phyloP scores from a whole-genome alignment of 2,329 filamentous ascomycete genomes.

The Fusarium denticulatum region DNA sequence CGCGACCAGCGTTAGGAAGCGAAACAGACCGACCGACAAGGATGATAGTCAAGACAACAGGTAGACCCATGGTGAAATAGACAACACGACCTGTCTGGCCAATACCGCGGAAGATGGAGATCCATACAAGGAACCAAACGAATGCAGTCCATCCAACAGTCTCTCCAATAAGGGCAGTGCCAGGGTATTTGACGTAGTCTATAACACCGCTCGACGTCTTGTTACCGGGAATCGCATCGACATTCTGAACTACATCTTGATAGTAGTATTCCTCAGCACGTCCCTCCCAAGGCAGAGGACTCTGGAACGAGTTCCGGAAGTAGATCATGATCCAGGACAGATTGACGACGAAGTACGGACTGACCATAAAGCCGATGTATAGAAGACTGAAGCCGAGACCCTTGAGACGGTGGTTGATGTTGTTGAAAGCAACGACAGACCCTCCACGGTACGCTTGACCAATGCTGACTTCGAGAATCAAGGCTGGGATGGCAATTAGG shows the following conservation, averaged over 20 bases:
- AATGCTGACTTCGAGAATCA: slow-evolving; percentile 72
- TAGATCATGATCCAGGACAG: slow-evolving; percentile 69
- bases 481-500: slow-evolving; percentile 64
- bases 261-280: slow-evolving; percentile 63
- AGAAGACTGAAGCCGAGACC: slow-evolving; percentile 63
- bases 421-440: slow-evolving; percentile 64
- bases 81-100: slow-evolving; percentile 67
- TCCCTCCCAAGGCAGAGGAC: slow-evolving; percentile 63
- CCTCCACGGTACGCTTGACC: slow-evolving; percentile 71
- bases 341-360: slow-evolving; percentile 66
- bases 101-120: slow-evolving; percentile 68
- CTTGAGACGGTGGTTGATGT: slow-evolving; percentile 62
- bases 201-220: slow-evolving; percentile 52
- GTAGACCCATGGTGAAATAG: slow-evolving; percentile 70
- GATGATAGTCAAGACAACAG: slow-evolving; percentile 65
- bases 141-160: slow-evolving; percentile 68
- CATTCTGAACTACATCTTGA: slow-evolving; percentile 59
- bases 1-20: slow-evolving; percentile 62
- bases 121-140: slow-evolving; percentile 68
- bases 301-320: slow-evolving; percentile 65
- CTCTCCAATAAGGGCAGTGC: slow-evolving; percentile 60
- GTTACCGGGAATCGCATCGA: slow-evolving; percentile 53
- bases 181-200: slow-evolving; percentile 59
- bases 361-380: slow-evolving; percentile 64
- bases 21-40: slow-evolving; percentile 64